Base-by-base conservation (phyloP, 768 basidiomycete species). In the Mycena rosella region DNA sequence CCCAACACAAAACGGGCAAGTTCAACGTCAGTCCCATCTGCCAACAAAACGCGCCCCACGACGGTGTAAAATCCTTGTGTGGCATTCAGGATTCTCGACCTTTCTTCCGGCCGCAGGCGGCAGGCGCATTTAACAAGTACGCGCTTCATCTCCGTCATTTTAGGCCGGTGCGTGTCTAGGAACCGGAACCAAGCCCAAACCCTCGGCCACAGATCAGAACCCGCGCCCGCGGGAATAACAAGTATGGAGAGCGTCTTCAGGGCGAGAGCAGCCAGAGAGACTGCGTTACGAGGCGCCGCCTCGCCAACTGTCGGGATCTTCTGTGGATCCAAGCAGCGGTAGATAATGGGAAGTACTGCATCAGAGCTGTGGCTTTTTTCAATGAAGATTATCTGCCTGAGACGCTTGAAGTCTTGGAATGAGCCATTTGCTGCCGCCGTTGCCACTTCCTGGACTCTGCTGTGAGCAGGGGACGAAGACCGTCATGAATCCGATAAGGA, bases 131-230 rank as follows among this genome's bases (percentile, higher is more conserved):
- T 47, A 20, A 59, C 11, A 36, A 59, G 15, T 7, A 20, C 24
- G 30, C 6, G 3, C 32, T 36, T 36, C 45, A 59, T 48, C 32
- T 3, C 45, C 1, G 13, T 24, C 4, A 36, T 24, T 30, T 48
- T 34, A 18, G 32, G 13, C 32, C 45, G n/a, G 14, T 48, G 22
- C 13, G 22, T 47, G 34, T 59, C 58, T 2, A 59, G 32, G 32
- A 48, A 59, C 11, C 26, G 58, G 32, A 59, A 59, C 58, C 47
- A 59, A 24, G 58, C 58, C 58, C 58, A 49, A 15, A 59, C 15
- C n/a, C 45, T 30, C 13, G 45, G 45, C 58, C 58, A 59, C 22
- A 59, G 47, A 32, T 59, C 58, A 7, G 45, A 36, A 48, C 45
- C 58, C 8, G 13, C 32, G 32, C 45, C 58, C 15, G 30, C n/a